These are phyloP conservation scores for Kwoniella shivajii DNA, from an alignment of 1,284 basidiomycete genomes.

Conservation along the genomic window DNA sequence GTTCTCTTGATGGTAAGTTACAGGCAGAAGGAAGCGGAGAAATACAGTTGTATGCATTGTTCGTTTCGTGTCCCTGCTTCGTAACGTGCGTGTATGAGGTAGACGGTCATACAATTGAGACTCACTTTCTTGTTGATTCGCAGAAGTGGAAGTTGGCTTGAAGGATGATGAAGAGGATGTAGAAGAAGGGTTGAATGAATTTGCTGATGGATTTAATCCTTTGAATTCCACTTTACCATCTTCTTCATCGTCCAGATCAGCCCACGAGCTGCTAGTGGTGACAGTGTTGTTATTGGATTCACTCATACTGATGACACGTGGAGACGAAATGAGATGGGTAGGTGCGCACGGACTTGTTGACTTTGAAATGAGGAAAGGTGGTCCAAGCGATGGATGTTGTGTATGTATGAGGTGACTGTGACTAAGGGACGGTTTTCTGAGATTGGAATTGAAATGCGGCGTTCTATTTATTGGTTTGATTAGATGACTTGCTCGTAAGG, in stretches of 20 bases:
- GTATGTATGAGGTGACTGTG: not conserved
- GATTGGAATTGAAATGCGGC: too few relatives aligned
- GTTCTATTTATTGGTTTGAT: too few relatives aligned
- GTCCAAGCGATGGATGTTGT: not conserved
- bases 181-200: conserved; percentile 8
- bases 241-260: conserved; percentile 24
- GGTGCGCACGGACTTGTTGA: not conserved
- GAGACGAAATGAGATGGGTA: not conserved
- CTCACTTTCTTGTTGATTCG: conserved; percentile 8
- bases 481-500: too few relatives aligned
- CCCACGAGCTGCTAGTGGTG: conserved; percentile 18
- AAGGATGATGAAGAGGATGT: conserved; percentile 2
- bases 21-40: too few relatives aligned
- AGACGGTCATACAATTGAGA: not conserved
- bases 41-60: too few relatives aligned
- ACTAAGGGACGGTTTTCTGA: not conserved
- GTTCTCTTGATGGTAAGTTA: not conserved
- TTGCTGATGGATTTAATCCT: conserved; percentile 1
- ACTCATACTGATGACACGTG: not conserved
- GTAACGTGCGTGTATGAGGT: too few relatives aligned
- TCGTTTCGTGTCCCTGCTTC: too few relatives aligned
- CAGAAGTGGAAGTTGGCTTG: not conserved
- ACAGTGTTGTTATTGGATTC: conserved; percentile 3
- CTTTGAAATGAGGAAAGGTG: not conserved
- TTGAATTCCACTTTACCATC: conserved; percentile 18